Evolutionary conservation across 306 rosid genomes (phyloP).

Genomic region (Vicia sativa): DNA sequence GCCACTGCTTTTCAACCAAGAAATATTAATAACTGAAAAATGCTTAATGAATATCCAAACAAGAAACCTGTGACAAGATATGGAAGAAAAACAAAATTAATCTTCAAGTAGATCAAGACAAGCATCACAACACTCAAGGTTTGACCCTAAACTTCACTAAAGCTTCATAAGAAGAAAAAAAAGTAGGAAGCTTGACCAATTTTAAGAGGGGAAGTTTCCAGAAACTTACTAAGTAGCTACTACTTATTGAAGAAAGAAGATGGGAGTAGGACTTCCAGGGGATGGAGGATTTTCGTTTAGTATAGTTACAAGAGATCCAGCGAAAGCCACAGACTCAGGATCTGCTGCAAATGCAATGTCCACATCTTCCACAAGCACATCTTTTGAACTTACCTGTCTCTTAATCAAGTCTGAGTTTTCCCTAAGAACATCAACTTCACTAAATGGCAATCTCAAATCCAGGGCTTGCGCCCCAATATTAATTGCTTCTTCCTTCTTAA

Average conservation of each 20-base stretch:
- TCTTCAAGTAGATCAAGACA: not conserved
- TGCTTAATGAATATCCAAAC: not conserved
- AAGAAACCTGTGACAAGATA: conserved; percentile 7
- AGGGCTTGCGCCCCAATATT: conserved; percentile 74
- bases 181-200: not conserved
- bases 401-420: conserved; percentile 79
- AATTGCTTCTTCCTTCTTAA: conserved; percentile 74
- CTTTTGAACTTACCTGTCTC: conserved; percentile 79
- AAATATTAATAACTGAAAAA: not conserved
- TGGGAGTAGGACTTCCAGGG: conserved; percentile 89
- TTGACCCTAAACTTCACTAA: not conserved
- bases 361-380: conserved; percentile 46
- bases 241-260: conserved; percentile 56
- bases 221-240: conserved; percentile 39
- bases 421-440: conserved; percentile 78
- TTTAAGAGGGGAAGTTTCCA: conserved; percentile 15
- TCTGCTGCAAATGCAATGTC: conserved; percentile 60
- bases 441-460: conserved; percentile 75
- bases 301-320: conserved; percentile 63
- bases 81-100: not conserved
- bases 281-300: conserved; percentile 77
- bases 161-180: conserved; percentile 15
- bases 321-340: conserved; percentile 58
- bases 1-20: conserved; percentile 5
- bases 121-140: conserved; percentile 19